A percentile compares a stretch with the other conserved stretches of the same genome.
Evolutionary conservation across 108 stramenopile species (phyloP).

Genomic region (Epipyxis sp.): DNA sequence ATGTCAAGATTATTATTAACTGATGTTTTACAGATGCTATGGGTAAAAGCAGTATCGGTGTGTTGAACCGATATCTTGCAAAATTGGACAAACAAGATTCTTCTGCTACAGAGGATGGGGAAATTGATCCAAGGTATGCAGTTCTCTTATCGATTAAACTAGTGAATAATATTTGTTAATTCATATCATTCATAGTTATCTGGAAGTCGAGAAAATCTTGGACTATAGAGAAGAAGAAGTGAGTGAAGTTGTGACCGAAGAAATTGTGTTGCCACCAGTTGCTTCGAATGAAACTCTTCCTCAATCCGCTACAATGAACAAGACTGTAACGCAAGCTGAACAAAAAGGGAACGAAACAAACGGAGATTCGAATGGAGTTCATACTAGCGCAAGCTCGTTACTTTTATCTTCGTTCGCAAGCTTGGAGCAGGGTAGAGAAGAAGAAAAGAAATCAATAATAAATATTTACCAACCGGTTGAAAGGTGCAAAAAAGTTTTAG

Average conservation of each 20-base stretch:
- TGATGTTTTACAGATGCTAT: slow-evolving; percentile 16
- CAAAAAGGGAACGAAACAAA: not conserved
- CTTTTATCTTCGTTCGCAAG: no score
- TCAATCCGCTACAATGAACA: not conserved
- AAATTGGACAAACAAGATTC: slow-evolving; percentile 64
- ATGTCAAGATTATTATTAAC: not conserved
- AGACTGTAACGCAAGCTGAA: not conserved
- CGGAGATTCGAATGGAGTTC: not conserved
- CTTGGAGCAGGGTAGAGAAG: no score
- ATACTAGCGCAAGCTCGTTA: not conserved
- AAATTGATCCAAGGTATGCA: slow-evolving; percentile 77
- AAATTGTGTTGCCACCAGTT: slow-evolving; percentile 54
- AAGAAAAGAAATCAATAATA: not conserved
- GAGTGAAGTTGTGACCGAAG: slow-evolving; percentile 54
- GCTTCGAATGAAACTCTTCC: not conserved
- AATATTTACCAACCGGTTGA: slow-evolving; percentile 40
- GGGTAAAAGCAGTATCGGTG: slow-evolving; percentile 63
- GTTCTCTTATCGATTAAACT: no score
- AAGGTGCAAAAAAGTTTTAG: slow-evolving; percentile 43
- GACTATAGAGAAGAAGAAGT: slow-evolving; percentile 79
- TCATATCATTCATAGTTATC: no score
- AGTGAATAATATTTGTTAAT: no score
- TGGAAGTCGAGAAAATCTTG: slow-evolving; percentile 73
- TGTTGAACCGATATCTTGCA: slow-evolving; percentile 76
- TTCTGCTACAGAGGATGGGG: slow-evolving; percentile 76